Evolutionary conservation across 2,329 filamentous ascomycete species (phyloP), one percentile per base, ranked within the genome.

Genomic region (Phialophora macrospora): DNA sequence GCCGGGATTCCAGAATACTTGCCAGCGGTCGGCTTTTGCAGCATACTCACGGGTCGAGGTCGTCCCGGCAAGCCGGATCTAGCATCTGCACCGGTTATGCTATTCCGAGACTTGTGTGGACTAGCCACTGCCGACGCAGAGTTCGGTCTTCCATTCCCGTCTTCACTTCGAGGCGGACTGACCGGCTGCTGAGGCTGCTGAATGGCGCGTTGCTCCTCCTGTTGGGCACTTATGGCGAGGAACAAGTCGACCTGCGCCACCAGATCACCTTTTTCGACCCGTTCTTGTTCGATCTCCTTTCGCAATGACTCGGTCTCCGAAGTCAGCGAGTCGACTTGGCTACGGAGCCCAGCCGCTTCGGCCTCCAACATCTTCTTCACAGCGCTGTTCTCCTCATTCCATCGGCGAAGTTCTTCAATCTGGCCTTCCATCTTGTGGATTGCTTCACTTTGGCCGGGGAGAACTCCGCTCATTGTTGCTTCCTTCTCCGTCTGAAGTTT

Each of bases 261-360:
- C 30, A 82, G 73, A 41, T 82, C 80, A 14, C 80, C 80, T 68
- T 82, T 82, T 64, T 82, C 80, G 17, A 79, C 73, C 17, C 80
- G 88, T 70, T 82, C 80, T n/a, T 75, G 72, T 65, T 81, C 78
- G 17, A 90, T 71, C 0, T 89, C 88, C 48, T 84, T 78, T 2
- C 87, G 80, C 78, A 92, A 85, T 2, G 76, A 77, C 56, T 85
- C 83, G 70, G 92, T 91, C 72, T 94, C 90, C 4, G 83, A 80
- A 75, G 89, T 87, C 52, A 95, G 83, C 6, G 88, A 88, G 34
- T 81, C 80, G 64, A 95, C 82, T 63, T 95, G 89, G 5, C 90
- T 87, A 72, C 89, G 87, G 11, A 96, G 83, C 60, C 91, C 90
- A 69, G 90, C 87, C 30, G 93, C 84, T 72, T 91, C 88, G 22